Base-by-base conservation (phyloP, 805 yeast species). In the Blastobotrys peoriensis region DNA sequence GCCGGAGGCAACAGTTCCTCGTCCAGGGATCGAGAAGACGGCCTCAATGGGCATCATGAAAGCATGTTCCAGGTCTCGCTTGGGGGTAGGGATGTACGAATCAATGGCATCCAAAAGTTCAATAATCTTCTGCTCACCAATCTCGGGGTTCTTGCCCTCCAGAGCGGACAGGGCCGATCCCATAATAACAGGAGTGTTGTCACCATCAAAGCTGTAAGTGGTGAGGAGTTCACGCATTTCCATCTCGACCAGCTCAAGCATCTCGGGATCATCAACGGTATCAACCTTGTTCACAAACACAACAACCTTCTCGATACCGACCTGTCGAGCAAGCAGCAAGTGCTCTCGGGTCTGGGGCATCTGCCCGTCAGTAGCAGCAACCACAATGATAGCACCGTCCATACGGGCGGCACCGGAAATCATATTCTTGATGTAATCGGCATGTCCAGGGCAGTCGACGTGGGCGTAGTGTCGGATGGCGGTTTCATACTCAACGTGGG, bases 271-370 rank as follows among this genome's bases (percentile, higher is more conserved):
- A 65, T 93, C 97, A 64, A 93, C 79, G 59, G 96, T 85, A 69
- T 93, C 98, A 60, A 93, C 93, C 76, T 93, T 93, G 85, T 93
- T 93, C 49, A 93, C 98, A 60, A 86, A 93, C 43, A 93, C 98
- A 68, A 93, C 97, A 64, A 93, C 79, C 72, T 88, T 79, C 74
- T 91, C 95, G 56, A 93, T 96, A 79, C 98, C 98, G 66, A 93
- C 98, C 76, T 93, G 98, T 77, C 98, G 87, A 54, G 98, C 98
- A 63, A 93, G 81, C 69, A 93, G 74, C 74, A 93, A 77, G 74
- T 93, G 98, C 75, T 93, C 98, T 76, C 98, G 86, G 58, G 98
- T 93, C 76, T 93, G 98, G 65, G 97, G 98, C 98, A 91, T 93
- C 74, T 88, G 96, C 64, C 98, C 98, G 65, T 93, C 98, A 47